Evolutionary conservation across 768 basidiomycete species (phyloP).

Genomic region (Mrakia blollopis): DNA sequence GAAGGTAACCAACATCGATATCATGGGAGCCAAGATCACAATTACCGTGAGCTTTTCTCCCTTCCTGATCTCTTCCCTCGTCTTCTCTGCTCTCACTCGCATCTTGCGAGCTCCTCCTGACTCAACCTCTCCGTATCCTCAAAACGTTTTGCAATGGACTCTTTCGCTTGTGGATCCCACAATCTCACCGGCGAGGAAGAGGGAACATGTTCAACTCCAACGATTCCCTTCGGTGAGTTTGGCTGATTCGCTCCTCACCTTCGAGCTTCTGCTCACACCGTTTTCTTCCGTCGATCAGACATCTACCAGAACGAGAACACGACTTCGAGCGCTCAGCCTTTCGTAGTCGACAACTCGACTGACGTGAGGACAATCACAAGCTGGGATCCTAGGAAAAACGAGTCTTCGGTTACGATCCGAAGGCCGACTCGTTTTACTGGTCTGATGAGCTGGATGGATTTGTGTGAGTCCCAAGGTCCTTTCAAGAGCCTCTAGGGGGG

Average conservation of each 20-base stretch:
- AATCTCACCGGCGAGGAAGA: not conserved
- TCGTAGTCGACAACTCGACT: not conserved
- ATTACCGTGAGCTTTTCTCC: not conserved
- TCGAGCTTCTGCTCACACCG: too few species aligned
- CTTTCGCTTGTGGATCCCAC: not conserved
- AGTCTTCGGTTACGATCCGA: not conserved
- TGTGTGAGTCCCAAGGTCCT: not conserved
- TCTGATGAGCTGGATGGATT: not conserved
- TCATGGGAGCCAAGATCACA: not conserved
- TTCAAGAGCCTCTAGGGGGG: too few species aligned
- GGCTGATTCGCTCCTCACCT: too few species aligned
- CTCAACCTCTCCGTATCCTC: too few species aligned
- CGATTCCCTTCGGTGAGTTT: not conserved
- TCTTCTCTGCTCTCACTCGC: too few species aligned
- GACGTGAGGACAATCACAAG: not conserved
- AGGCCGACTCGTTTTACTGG: not conserved
- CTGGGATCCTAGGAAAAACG: not conserved
- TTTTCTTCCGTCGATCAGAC: not conserved
- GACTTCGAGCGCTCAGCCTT: not conserved
- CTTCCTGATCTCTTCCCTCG: not conserved
- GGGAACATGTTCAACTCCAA: not conserved
- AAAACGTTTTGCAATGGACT: too few species aligned
- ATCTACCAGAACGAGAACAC: constrained; percentile 4
- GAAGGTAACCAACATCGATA: not conserved
- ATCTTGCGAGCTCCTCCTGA: not conserved